phyloP scores from a whole-genome alignment of 208 protist species.

The Entamoeba invadens region DNA sequence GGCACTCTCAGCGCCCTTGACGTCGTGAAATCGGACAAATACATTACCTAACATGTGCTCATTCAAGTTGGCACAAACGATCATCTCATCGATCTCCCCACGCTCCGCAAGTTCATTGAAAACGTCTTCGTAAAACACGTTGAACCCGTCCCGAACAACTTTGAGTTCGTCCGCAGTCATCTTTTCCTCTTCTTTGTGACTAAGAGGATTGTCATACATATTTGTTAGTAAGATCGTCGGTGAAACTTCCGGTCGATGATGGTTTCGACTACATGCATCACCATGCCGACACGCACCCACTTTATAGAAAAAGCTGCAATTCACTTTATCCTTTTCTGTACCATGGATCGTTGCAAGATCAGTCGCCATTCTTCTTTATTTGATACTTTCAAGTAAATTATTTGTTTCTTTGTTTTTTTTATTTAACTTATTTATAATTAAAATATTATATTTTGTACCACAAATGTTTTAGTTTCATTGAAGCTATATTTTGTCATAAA shows the following conservation, averaged over 20 bases:
- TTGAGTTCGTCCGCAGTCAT: slow-evolving; percentile 11
- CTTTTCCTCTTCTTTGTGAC: not conserved
- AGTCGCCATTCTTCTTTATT: slow-evolving; percentile 47
- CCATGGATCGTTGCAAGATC: slow-evolving; percentile 34
- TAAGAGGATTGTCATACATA: slow-evolving; percentile 72
- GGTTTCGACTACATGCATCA: slow-evolving; percentile 73
- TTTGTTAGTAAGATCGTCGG: slow-evolving; percentile 78
- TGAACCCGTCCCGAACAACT: slow-evolving; percentile 70
- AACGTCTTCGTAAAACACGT: slow-evolving; percentile 84
- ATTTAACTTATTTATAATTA: too few relatives aligned
- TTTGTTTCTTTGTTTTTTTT: too few relatives aligned
- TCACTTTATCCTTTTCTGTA: slow-evolving; percentile 51
- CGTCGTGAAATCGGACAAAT: slow-evolving; percentile 70
- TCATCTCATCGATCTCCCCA: slow-evolving; percentile 72
- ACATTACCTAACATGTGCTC: slow-evolving; percentile 88
- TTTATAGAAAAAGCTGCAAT: slow-evolving; percentile 80
- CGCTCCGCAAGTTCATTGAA: slow-evolving; percentile 61
- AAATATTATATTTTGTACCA: too few relatives aligned
- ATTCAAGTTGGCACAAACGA: slow-evolving; percentile 65
- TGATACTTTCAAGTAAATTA: too few relatives aligned
- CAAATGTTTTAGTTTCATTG: too few relatives aligned
- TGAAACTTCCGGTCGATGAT: slow-evolving; percentile 65
- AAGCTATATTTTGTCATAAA: too few relatives aligned
- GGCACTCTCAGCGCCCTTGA: slow-evolving; percentile 56
- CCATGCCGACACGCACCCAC: slow-evolving; percentile 91